Evolutionary conservation across 495 filamentous ascomycete genomes (phyloP), one percentile per base, ranked within the genome.

Genomic region (Penicillium crystallinum): DNA sequence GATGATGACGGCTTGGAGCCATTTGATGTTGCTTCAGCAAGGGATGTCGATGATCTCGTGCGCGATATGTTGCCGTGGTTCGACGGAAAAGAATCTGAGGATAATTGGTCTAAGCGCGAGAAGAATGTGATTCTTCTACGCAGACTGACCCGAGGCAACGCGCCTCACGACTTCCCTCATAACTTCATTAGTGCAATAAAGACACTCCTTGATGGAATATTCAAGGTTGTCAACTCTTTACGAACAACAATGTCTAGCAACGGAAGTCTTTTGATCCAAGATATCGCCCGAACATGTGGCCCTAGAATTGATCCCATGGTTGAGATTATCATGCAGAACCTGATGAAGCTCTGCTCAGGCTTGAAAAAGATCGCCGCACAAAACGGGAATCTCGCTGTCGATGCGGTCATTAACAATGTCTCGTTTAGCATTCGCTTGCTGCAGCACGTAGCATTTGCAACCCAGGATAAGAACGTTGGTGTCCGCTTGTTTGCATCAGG

Each of bases 311-410:
- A 98, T 59, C 76, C 86, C 1, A 90, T 95, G 84, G 85, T 93
- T 18, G 93, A 98, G 61, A 80, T 96, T 14, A 75, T 97, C 7
- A 81, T 97, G 68, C 90, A 93, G 51, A 89, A 85, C 52, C 77
- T 96, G 54, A 82, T 96, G 69, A 96, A 96, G 63, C 80, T 96
- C 45, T 92, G 84, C 56, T 87, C 82, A 2, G 81, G 81, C 7
- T 90, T 90, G 12, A 97, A 97, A 69, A 95, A 96, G 66, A 93
- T 98, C 50, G 82, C 78, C 14, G 87, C 90, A 0, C 80, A 91
- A 53, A 82, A 86, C 53, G 90, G 87, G 30, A 90, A 95, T 66
- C 63, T 73, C 2, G 86, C 87, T 0, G 83, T 93, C 8, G 84
- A 90, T 53, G 78, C 77, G 14, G 82, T 97, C 50, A 79, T 98